Evolutionary conservation across 164 flowering plant genomes (phyloP).

Genomic region (Liriodendron chinense): DNA sequence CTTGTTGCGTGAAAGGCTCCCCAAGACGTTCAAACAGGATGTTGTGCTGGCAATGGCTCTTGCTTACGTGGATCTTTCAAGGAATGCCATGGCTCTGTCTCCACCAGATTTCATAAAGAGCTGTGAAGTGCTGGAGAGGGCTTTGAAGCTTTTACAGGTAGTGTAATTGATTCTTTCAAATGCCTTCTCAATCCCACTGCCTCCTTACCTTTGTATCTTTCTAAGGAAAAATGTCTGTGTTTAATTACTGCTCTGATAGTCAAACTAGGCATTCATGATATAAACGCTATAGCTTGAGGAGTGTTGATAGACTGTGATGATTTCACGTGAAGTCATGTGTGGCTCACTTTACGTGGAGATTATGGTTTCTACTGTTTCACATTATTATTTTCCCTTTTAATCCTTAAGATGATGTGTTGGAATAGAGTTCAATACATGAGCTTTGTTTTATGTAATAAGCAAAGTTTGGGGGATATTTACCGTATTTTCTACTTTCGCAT

Average conservation of each 20-base stretch:
- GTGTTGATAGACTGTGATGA: too few relatives aligned
- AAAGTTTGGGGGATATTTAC: too few relatives aligned
- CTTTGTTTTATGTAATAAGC: too few relatives aligned
- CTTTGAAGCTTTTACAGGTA: slow-evolving; percentile 91
- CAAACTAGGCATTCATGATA: too few relatives aligned
- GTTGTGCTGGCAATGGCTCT: slow-evolving; percentile 84
- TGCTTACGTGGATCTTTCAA: slow-evolving; percentile 83
- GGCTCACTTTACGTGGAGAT: too few relatives aligned
- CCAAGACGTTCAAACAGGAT: slow-evolving; percentile 86
- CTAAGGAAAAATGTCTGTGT: not conserved
- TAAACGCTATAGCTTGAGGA: too few relatives aligned
- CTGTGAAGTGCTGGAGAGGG: slow-evolving; percentile 81
- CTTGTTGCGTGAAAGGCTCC: slow-evolving; percentile 71
- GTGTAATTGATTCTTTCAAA: not conserved
- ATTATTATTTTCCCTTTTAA: too few relatives aligned
- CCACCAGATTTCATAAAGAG: slow-evolving; percentile 79
- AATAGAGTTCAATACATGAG: too few relatives aligned
- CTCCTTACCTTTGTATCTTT: not conserved
- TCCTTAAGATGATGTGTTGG: too few relatives aligned
- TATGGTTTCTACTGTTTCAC: too few relatives aligned
- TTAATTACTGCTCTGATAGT: not conserved
- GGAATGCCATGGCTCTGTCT: slow-evolving; percentile 86
- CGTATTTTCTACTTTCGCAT: too few relatives aligned
- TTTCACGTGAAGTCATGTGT: too few relatives aligned
- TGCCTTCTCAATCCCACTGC: not conserved